phyloP scores from a whole-genome alignment of 305 asterid species.

The Ilex paraguariensis region DNA sequence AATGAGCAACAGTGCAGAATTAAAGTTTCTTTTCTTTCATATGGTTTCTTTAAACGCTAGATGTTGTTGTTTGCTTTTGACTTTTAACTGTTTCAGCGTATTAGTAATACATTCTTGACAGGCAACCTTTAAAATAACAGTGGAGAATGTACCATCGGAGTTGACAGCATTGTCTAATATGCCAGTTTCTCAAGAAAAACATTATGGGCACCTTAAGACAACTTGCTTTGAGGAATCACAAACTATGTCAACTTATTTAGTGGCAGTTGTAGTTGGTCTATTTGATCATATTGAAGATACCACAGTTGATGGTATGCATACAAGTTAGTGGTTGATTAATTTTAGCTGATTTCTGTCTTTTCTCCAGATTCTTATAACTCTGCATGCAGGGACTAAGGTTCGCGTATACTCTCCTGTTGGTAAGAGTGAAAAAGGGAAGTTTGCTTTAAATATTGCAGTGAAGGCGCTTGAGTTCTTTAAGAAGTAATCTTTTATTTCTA shows the following conservation, averaged over 20 bases:
- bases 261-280: conserved; percentile 35
- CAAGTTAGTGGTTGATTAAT: not conserved
- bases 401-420: conserved; percentile 33
- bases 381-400: conserved; percentile 26
- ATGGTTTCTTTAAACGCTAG: no score
- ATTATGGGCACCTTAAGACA: conserved; percentile 22
- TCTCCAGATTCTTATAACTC: not conserved
- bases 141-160: conserved; percentile 31
- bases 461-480: conserved; percentile 26
- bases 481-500: conserved; percentile 5
- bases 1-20: no score
- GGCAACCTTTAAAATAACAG: conserved; percentile 35
- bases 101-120: conserved; percentile 6
- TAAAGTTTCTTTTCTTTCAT: no score
- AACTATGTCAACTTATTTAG: conserved; percentile 35
- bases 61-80: no score
- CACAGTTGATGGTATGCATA: conserved; percentile 26
- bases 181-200: conserved; percentile 31
- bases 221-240: conserved; percentile 29
- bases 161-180: conserved; percentile 36
- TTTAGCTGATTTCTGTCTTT: not conserved
- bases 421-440: conserved; percentile 25
- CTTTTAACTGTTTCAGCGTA: no score
- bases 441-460: conserved; percentile 27
- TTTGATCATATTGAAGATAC: conserved; percentile 30